Evolutionary conservation across 2,329 filamentous ascomycete species (phyloP).

Genomic region (Verticillium klebahnii): DNA sequence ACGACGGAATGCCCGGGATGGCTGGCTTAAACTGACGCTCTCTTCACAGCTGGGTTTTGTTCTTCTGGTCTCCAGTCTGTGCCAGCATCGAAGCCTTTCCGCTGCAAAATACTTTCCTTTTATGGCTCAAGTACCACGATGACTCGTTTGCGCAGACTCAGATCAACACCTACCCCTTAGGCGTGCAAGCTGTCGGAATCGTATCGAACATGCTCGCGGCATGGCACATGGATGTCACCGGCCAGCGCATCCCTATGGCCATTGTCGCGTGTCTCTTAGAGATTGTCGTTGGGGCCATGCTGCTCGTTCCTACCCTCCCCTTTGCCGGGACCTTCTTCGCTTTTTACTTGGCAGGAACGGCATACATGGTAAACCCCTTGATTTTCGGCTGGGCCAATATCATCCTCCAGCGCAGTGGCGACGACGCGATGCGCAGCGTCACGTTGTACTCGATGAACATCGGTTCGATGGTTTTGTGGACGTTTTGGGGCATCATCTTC

Average conservation of each 20-base stretch:
- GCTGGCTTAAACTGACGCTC: background rate
- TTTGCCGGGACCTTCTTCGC: conserved; percentile 21
- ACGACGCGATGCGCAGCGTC: conserved; percentile 30
- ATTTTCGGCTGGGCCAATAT: conserved; percentile 35
- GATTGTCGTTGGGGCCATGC: conserved; percentile 25
- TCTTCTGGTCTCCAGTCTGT: conserved; percentile 27
- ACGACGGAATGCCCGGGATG: conserved; percentile 2
- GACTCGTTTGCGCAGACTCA: conserved; percentile 21
- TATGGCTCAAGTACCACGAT: conserved; percentile 22
- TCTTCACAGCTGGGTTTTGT: conserved; percentile 20
- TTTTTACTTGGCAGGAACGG: conserved; percentile 31
- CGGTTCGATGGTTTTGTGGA: conserved; percentile 29
- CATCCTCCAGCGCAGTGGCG: conserved; percentile 28
- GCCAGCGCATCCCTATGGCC: conserved; percentile 26
- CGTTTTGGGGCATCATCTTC: conserved; percentile 32
- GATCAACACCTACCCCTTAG: conserved; percentile 33
- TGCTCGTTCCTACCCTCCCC: conserved; percentile 23
- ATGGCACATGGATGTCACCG: conserved; percentile 30
- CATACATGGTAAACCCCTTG: conserved; percentile 33
- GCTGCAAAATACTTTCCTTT: conserved; percentile 20
- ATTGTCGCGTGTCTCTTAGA: conserved; percentile 25
- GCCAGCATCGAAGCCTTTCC: conserved; percentile 28
- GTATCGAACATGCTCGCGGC: conserved; percentile 26
- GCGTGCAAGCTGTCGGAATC: conserved; percentile 28
- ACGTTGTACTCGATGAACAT: conserved; percentile 33